Percentiles rank a stretch among this genome's conserved stretches.
Conservation (phyloP, 306 rosid genomes). For the Cicer chorassanicum region DNA sequence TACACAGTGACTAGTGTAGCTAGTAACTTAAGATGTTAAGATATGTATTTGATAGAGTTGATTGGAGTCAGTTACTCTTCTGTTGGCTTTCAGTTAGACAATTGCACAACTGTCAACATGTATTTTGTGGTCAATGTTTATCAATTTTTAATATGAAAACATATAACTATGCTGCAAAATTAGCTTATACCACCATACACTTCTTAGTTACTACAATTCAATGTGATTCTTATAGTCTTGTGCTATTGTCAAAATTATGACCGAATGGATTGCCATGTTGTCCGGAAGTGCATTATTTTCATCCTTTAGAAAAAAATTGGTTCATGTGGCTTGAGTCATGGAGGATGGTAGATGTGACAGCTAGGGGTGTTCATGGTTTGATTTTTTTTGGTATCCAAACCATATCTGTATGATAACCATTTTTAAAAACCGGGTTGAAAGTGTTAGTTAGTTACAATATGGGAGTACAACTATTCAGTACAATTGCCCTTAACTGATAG, state of each 20-base stretch:
- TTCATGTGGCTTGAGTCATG: constrained; percentile 25
- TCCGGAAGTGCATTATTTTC: constrained; percentile 23
- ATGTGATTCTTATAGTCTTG: constrained; percentile 4
- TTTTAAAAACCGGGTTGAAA: no score
- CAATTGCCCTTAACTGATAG: background rate
- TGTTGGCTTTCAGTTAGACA: background rate
- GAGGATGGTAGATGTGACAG: constrained; percentile 36
- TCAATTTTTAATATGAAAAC: constrained; percentile 2
- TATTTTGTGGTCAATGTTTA: background rate
- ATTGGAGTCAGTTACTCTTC: background rate
- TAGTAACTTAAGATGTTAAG: background rate
- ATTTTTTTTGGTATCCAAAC: no score
- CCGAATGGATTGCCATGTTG: constrained; percentile 33
- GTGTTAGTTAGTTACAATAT: background rate
- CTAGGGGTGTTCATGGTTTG: no score
- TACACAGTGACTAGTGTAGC: background rate
- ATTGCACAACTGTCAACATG: background rate
- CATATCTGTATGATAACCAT: no score
- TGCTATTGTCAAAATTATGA: constrained; percentile 35
- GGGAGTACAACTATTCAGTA: background rate
- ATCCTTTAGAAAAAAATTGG: constrained; percentile 23
- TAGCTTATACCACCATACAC: background rate
- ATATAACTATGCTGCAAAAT: constrained; percentile 12
- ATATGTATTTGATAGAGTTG: background rate
- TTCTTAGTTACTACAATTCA: constrained; percentile 18